Evolutionary conservation across 2,329 filamentous ascomycete genomes (phyloP), one percentile per base, ranked within the genome.

Genomic region (Ambrosiella cleistominuta): DNA sequence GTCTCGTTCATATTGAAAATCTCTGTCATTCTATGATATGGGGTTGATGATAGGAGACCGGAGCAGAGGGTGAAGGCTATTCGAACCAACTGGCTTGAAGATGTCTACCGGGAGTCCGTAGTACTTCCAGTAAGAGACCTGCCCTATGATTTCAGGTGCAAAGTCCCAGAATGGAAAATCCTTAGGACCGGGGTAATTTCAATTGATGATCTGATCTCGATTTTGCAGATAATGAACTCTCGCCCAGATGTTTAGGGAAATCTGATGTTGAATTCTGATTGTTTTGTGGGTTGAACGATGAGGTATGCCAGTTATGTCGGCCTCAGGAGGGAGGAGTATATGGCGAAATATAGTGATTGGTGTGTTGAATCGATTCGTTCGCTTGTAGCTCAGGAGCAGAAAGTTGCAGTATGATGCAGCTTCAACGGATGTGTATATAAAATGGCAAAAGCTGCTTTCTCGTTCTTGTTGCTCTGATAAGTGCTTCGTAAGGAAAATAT

Each of bases 1-100:
- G 54, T 39, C 7, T 57, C 44, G 37, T 35, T 38, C 54, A 57
- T 53, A 13, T 60, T 60, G 50, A 42, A 49, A 19, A 60, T 49
- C 37, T 60, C 58, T 3, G 55, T 57, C 58, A 60, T 60, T 17
- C 12, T 57, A 42, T 47, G 13, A 6, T 17, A 17, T 17, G 27
- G 13, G n/a, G 37, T 54, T 17, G 5, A 47, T 15, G 44, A 8
- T 15, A n/a, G 44, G 44, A 17, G 13, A 6, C 44, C 15, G 44
- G 44, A 13, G n/a, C 44, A 17, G 44, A 47, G 12, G 13, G 19
- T 17, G 44, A 8, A 13, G 7, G 44, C n/a, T 15, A 47, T 2
- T 15, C n/a, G 44, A 17, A 47, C 15, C 44, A 17, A 4, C n/a
- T 5, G 44, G n/a, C 7, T 13, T 47, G 13, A 17, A 47, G n/a